Evolutionary conservation across 805 yeast species (phyloP).

Genomic region (Teunomyces cretensis): DNA sequence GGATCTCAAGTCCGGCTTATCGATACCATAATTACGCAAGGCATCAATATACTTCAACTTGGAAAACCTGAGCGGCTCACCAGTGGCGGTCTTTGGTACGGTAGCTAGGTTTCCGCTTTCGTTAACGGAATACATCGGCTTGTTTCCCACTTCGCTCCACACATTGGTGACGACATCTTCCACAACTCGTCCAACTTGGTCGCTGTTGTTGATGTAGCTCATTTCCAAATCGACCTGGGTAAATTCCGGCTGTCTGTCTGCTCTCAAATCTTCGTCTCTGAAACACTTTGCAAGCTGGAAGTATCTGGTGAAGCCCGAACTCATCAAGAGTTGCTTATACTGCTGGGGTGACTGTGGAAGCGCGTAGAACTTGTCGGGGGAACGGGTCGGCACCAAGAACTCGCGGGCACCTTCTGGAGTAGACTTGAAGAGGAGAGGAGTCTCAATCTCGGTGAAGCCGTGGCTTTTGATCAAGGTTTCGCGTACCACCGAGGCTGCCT

Average conservation of each 20-base stretch:
- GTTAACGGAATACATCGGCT: constrained; percentile 39
- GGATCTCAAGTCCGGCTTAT: constrained; percentile 89
- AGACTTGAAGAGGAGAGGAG: constrained; percentile 89
- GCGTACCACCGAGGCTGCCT: constrained; percentile 50
- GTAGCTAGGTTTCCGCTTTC: constrained; percentile 29
- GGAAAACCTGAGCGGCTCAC: constrained; percentile 19
- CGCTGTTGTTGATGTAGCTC: constrained; percentile 70
- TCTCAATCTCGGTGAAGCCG: constrained; percentile 79
- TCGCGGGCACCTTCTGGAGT: constrained; percentile 99
- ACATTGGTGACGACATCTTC: constrained; percentile 53
- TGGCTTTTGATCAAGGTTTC: constrained; percentile 34
- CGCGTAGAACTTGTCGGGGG: constrained; percentile 66
- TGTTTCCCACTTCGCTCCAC: constrained; percentile 51
- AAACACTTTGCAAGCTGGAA: constrained; percentile 93
- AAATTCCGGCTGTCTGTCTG: constrained; percentile 96
- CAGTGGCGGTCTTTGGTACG: constrained; percentile 14
- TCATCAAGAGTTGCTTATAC: constrained; percentile 91
- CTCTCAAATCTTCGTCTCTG: constrained; percentile 91
- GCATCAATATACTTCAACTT: constrained; percentile 68
- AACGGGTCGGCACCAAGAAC: constrained; percentile 88
- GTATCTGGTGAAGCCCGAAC: constrained; percentile 83
- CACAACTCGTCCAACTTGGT: constrained; percentile 63
- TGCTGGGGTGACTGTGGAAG: constrained; percentile 98
- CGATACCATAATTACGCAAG: constrained; percentile 76
- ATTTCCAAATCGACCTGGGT: constrained; percentile 96